Percentiles rank a stretch among this genome's conserved stretches.
These are phyloP conservation scores for Salix suchowensis DNA, from an alignment of 345 rosid genomes.

Conservation along the genomic window DNA sequence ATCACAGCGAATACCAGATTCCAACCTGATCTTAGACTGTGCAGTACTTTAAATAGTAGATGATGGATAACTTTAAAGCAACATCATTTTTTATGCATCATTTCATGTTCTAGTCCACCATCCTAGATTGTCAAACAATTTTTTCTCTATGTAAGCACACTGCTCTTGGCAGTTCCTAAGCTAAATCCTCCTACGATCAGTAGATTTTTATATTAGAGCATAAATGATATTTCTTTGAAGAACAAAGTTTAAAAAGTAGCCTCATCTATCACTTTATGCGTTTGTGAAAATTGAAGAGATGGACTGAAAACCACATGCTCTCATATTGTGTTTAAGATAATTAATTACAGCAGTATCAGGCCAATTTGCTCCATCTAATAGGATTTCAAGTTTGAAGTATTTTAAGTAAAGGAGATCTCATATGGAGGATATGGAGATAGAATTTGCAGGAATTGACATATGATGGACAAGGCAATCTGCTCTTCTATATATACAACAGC, in stretches of 20 bases:
- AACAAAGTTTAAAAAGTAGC: not conserved
- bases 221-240: not conserved
- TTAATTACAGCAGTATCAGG: not conserved
- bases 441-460: not conserved
- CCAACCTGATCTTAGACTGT: not conserved
- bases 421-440: not conserved
- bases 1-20: not conserved
- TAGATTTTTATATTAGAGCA: not conserved
- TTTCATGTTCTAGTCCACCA: not conserved
- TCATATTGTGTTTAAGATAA: not conserved
- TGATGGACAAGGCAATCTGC: not conserved
- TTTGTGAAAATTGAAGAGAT: not conserved
- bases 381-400: not conserved
- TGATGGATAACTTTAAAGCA: not conserved
- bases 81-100: not conserved
- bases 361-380: not conserved
- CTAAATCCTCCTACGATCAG: not conserved
- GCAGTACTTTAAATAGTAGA: not conserved
- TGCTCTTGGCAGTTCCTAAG: not conserved
- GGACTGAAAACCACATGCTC: not conserved
- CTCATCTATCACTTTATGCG: not conserved
- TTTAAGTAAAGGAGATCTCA: not conserved
- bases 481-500: not conserved
- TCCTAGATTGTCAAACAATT: not conserved
- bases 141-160: not conserved